Percentiles rank a stretch among this genome's conserved stretches.
phyloP scores from a whole-genome alignment of 2,329 filamentous ascomycete species.

The Boeremia lycopersici region DNA sequence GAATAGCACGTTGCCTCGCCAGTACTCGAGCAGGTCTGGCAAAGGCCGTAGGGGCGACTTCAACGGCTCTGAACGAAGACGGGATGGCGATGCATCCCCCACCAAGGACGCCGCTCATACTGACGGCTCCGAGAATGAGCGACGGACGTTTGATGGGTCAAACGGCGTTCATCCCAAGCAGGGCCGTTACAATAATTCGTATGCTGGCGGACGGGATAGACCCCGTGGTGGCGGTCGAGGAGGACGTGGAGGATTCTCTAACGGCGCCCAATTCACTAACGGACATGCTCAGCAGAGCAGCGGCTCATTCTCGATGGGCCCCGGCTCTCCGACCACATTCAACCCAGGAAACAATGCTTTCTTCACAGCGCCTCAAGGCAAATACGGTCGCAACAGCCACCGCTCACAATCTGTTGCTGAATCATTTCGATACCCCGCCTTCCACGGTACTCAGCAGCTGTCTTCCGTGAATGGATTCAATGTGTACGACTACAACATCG shows the following conservation, averaged over 20 bases:
- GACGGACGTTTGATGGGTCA: conserved; percentile 41
- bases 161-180: conserved; percentile 36
- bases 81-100: conserved; percentile 40
- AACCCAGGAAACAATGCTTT: conserved; percentile 43
- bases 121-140: conserved; percentile 42
- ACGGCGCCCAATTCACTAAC: conserved; percentile 48
- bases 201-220: conserved; percentile 51
- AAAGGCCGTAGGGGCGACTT: conserved; percentile 43
- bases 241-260: conserved; percentile 49
- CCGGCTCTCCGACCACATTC: conserved; percentile 45
- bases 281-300: conserved; percentile 44
- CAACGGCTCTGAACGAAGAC: conserved; percentile 37
- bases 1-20: conserved; percentile 37
- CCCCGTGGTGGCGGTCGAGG: conserved; percentile 56
- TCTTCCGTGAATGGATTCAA: conserved; percentile 56
- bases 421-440: conserved; percentile 52
- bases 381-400: conserved; percentile 57
- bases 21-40: conserved; percentile 35
- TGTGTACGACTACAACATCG: conserved; percentile 63
- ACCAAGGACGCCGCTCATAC: conserved; percentile 43
- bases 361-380: conserved; percentile 39
- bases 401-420: conserved; percentile 68
- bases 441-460: conserved; percentile 47
- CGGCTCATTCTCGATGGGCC: conserved; percentile 44
- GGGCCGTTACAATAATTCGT: conserved; percentile 39